Percentiles rank a stretch among this genome's conserved stretches.
Evolutionary conservation across 2,329 filamentous ascomycete genomes (phyloP).

Genomic region (Incumbomyces delicatus): DNA sequence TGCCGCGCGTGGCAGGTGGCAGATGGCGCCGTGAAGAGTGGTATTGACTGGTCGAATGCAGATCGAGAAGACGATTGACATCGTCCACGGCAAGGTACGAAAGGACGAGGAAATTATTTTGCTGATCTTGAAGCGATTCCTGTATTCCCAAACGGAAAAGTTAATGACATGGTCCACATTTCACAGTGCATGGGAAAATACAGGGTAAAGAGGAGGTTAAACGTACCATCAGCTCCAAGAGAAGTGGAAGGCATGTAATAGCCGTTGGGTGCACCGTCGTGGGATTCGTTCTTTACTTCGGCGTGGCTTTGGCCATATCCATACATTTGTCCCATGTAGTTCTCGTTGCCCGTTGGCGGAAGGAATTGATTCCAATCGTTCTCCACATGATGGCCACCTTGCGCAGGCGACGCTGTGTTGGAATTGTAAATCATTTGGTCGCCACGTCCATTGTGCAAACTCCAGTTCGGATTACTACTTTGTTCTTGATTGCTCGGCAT

Average conservation of each 20-base stretch:
- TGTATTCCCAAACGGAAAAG: conserved; percentile 50
- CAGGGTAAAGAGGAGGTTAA: conserved; percentile 35
- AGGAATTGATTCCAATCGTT: conserved; percentile 70
- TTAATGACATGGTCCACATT: conserved; percentile 40
- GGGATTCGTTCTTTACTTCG: conserved; percentile 44
- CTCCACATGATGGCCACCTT: conserved; percentile 42
- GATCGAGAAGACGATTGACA: conserved; percentile 59
- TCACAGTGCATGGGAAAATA: conserved; percentile 41
- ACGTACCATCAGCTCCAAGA: conserved; percentile 35
- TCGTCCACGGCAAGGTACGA: conserved; percentile 56
- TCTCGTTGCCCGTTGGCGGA: conserved; percentile 59
- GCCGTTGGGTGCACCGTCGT: conserved; percentile 37
- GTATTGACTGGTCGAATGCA: conserved; percentile 62
- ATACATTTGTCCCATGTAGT: conserved; percentile 54
- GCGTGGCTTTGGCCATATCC: conserved; percentile 60
- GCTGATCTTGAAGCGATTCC: conserved; percentile 47
- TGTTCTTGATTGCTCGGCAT: conserved; percentile 17
- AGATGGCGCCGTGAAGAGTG: conserved; percentile 66
- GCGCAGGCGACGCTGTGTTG: conserved; percentile 16
- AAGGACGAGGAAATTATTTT: conserved; percentile 38
- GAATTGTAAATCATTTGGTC: conserved; percentile 24
- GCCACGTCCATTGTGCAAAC: conserved; percentile 34
- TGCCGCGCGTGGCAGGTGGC: conserved; percentile 58
- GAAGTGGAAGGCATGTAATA: conserved; percentile 39
- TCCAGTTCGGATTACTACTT: conserved; percentile 27